Conservation (phyloP, 2,329 filamentous ascomycete genomes). For the Colletotrichum agaves region DNA sequence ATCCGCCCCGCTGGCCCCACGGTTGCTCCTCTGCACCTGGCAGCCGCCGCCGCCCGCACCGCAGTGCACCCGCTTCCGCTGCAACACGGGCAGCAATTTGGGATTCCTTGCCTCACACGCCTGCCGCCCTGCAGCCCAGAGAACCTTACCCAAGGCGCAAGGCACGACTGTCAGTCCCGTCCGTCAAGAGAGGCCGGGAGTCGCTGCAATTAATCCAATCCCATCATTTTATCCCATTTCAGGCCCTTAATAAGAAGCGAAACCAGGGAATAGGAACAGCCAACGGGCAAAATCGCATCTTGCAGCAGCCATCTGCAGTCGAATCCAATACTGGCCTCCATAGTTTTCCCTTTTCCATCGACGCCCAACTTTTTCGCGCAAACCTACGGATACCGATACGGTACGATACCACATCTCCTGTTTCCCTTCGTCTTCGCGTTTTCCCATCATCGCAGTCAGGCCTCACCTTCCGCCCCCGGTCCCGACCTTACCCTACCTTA, state of each 20-base stretch:
- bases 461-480: background rate
- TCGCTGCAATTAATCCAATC: background rate
- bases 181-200: background rate
- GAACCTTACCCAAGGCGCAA: background rate
- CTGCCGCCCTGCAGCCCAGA: background rate
- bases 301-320: background rate
- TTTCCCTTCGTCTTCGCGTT: background rate
- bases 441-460: background rate
- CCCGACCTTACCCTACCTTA: background rate
- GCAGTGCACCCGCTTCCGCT: slow-evolving; percentile 27
- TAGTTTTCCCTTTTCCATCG: slow-evolving; percentile 1
- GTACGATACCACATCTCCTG: background rate
- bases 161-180: background rate
- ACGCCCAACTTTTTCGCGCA: background rate
- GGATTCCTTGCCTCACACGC: slow-evolving; percentile 3
- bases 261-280: background rate
- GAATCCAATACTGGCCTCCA: slow-evolving; percentile 4
- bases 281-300: slow-evolving; percentile 2
- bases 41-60: slow-evolving; percentile 26
- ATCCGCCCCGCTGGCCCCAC: slow-evolving; percentile 12
- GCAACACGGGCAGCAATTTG: slow-evolving; percentile 4
- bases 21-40: slow-evolving; percentile 21
- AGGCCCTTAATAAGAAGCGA: background rate
- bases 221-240: slow-evolving; percentile 1
- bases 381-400: background rate